Percentiles rank a stretch among this genome's conserved stretches.
Conservation (phyloP, 1,284 basidiomycete species). For the Fistulina hepatica region DNA sequence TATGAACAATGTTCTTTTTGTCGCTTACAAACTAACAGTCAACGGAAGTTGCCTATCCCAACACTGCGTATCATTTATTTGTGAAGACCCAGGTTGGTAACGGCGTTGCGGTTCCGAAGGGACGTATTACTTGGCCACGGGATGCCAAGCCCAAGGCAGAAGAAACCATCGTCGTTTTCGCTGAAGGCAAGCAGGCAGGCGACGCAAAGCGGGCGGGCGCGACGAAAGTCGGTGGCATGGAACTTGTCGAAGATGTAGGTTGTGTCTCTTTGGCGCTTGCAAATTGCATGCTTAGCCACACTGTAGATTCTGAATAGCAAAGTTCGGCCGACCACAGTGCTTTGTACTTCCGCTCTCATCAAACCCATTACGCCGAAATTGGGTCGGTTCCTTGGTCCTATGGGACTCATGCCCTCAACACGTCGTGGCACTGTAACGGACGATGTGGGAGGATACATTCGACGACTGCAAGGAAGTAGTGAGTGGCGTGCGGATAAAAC, state of each 20-base stretch:
- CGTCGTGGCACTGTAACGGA: constrained; percentile 91
- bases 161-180: constrained; percentile 79
- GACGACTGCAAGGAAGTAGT: constrained; percentile 68
- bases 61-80: constrained; percentile 69
- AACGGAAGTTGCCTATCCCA: constrained; percentile 66
- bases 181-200: constrained; percentile 66
- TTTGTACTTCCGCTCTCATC: constrained; percentile 77
- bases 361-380: constrained; percentile 70
- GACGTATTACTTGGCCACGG: constrained; percentile 43
- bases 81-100: constrained; percentile 69
- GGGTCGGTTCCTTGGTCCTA: constrained; percentile 85
- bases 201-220: constrained; percentile 78
- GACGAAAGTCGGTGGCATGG: constrained; percentile 76
- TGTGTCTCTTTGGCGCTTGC: constrained; percentile 1
- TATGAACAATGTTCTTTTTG: constrained; percentile 3
- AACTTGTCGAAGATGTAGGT: constrained; percentile 72
- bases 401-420: constrained; percentile 91
- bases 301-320: constrained; percentile 54
- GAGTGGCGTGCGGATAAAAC: constrained; percentile 91
- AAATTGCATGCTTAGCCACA: constrained; percentile 7
- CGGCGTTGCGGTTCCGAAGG: constrained; percentile 71
- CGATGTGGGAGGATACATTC: constrained; percentile 73
- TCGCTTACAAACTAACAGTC: constrained; percentile 35
- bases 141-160: constrained; percentile 65
- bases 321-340: constrained; percentile 69